Evolutionary conservation across 331 rosid genomes (phyloP).

Genomic region (Rosa hybrid): DNA sequence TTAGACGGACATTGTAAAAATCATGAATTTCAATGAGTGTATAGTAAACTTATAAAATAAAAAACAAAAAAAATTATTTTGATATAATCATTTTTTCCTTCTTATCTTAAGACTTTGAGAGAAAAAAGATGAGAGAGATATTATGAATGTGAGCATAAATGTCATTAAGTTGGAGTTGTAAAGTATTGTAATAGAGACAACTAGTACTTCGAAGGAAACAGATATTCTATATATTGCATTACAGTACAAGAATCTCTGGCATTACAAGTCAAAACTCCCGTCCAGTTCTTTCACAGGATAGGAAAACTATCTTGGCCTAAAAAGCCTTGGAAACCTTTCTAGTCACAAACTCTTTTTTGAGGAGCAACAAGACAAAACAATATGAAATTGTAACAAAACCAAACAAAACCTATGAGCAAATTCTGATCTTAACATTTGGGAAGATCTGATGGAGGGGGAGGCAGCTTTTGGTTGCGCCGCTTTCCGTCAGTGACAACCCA

Average conservation of each 20-base stretch:
- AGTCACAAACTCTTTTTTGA: not conserved
- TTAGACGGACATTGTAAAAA: too few relatives aligned
- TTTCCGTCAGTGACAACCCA: slow-evolving; percentile 81
- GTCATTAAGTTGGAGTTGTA: too few relatives aligned
- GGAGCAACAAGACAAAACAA: not conserved
- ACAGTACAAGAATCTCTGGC: not conserved
- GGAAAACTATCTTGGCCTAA: not conserved
- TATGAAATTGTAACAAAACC: not conserved
- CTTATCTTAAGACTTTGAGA: too few relatives aligned
- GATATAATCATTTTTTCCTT: too few relatives aligned
- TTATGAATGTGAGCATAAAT: too few relatives aligned
- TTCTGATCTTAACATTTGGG: slow-evolving; percentile 57
- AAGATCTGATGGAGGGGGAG: slow-evolving; percentile 87
- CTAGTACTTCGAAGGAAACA: not conserved
- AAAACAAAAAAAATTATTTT: too few relatives aligned
- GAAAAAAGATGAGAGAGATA: too few relatives aligned
- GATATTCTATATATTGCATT: not conserved
- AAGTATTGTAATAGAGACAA: not conserved
- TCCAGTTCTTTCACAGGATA: not conserved
- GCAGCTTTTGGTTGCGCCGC: slow-evolving; percentile 62
- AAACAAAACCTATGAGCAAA: slow-evolving; percentile 3
- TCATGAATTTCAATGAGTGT: too few relatives aligned
- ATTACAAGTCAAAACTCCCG: slow-evolving; percentile 16
- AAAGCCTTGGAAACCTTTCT: not conserved
- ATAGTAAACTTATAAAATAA: too few relatives aligned